Conservation (phyloP, 371 early-diverging fungal species). For the Mucor sp. region DNA sequence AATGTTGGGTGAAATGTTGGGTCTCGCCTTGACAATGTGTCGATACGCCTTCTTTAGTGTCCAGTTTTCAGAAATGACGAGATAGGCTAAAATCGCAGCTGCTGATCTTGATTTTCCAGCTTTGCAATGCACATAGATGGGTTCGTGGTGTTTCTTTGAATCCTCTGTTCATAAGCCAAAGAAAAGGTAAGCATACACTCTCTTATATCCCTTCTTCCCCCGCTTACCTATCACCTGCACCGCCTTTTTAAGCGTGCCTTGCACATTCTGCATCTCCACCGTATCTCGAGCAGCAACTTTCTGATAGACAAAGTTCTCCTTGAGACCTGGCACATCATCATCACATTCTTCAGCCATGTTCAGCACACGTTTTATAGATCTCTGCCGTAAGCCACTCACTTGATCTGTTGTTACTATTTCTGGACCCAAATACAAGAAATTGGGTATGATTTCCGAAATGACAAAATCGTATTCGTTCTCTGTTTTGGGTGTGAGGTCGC, state of each 20-base stretch:
- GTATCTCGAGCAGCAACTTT: slow-evolving; percentile 65
- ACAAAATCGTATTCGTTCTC: slow-evolving; percentile 42
- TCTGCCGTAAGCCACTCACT: slow-evolving; percentile 33
- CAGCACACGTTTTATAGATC: slow-evolving; percentile 53
- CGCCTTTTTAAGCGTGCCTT: slow-evolving; percentile 52
- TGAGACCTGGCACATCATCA: slow-evolving; percentile 57
- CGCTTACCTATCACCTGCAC: slow-evolving; percentile 58
- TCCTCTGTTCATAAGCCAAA: too few species aligned
- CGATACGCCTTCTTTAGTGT: slow-evolving; percentile 75
- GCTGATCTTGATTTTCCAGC: slow-evolving; percentile 86
- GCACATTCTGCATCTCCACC: slow-evolving; percentile 61
- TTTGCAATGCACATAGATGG: slow-evolving; percentile 85
- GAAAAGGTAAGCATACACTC: too few species aligned
- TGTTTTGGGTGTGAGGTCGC: slow-evolving; percentile 28
- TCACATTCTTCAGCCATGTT: slow-evolving; percentile 71
- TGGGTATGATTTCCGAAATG: slow-evolving; percentile 61
- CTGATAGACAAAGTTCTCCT: slow-evolving; percentile 41
- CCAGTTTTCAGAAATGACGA: slow-evolving; percentile 70
- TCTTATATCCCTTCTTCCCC: too few species aligned
- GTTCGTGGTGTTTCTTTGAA: slow-evolving; percentile 48
- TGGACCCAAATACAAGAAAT: slow-evolving; percentile 64
- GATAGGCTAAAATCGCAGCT: slow-evolving; percentile 76
- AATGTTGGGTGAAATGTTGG: slow-evolving; percentile 82
- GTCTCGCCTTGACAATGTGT: slow-evolving; percentile 69
- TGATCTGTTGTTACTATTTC: slow-evolving; percentile 53